Evolutionary conservation across 176 grass and related monocot genomes (phyloP), one percentile per base, ranked within the genome.

Genomic region (Chrysopogon serrulatus): DNA sequence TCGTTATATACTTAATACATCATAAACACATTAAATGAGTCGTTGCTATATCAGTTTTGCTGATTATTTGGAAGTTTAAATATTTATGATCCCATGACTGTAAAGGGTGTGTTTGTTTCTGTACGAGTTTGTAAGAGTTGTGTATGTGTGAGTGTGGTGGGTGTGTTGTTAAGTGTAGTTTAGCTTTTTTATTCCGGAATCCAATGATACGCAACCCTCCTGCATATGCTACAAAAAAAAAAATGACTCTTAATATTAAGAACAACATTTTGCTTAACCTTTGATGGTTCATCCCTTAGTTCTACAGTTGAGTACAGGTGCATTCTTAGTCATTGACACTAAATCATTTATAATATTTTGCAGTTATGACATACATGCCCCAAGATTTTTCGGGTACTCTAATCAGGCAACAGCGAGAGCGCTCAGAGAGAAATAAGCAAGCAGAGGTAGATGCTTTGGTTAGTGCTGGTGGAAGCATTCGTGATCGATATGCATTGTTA

Each of bases 301-400:
- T 86, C 21, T 24, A 86, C 33, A 71, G 30, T 66, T 76, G 43
- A 73, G 48, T 68, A 24, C 26, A 65, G 28, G 21, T 71, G 49
- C 66, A 64, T 71, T 70, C 37, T 81, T 68, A 42, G 51, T 66
- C 78, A 78, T 73, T 88, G 75, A 82, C 73, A 37, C 57, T 33
- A 40, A 10, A 71, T 77, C 77, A 54, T 57, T 61, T 62, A 84
- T 73, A 79, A 88, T 90, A 87, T 93, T 80, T 71, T 90, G 90
- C 86, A 99, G 93, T 99, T 83, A 96, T 99, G 96, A 99, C 96
- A 71, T 99, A 99, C 78, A 93, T 99, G 96, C 96, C 96, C 73
- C 96, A 99, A 91, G 96, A 99, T 81, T 99, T 99, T 77, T 88
- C 93, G 34, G 96, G 93, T 41, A 85, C 84, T 43, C 79, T 99